Base-by-base conservation (phyloP, 2,329 filamentous ascomycete genomes). In the Graphilbum fragrans region DNA sequence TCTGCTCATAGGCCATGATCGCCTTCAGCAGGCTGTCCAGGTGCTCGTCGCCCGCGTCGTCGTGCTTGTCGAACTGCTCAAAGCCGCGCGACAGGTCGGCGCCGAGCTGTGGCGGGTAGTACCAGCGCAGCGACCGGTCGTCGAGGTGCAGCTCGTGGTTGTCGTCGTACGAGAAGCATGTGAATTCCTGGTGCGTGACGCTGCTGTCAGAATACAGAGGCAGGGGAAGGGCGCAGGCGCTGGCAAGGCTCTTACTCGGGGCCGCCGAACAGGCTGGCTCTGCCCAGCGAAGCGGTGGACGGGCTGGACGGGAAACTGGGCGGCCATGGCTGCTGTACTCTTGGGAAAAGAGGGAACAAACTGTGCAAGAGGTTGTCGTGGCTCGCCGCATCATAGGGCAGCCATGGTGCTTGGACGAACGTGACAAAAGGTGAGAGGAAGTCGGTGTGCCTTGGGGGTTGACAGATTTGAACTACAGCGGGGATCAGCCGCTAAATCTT, bases 141-240 rank as follows among this genome's bases (percentile, higher is more conserved):
- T 86, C 86, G 4, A 82, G 73, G 38, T 69, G 79, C 53, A 87
- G 87, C 41, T 75, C 61, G 57, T 90, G 92, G 22, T 87, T 67
- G 35, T 87, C 76, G 57, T 96, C 86, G 61, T 92, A 96, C 9
- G 90, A 96, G 63, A 96, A 98, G 61, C 73, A 86, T 4, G 90
- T 75, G 49, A 98, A 84, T 66, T 98, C 92, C 81, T 90, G 38
- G 16, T 21, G 35, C 21, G 8, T 35, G 31, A n/a, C n/a, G n/a
- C n/a, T n/a, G 16, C 7, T 5, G 36, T 36, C 12, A 21, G 20
- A 41, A 31, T 17, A 36, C 17, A 20, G 22, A 33, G 22, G 35
- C 5, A 19, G 6, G 19, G 16, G 2, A 31, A n/a, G n/a, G n/a
- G n/a, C n/a, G n/a, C n/a, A n/a, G n/a, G n/a, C n/a, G n/a, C n/a